Conservation (phyloP, 257 asterid species). For the Penstemon davidsonii region DNA sequence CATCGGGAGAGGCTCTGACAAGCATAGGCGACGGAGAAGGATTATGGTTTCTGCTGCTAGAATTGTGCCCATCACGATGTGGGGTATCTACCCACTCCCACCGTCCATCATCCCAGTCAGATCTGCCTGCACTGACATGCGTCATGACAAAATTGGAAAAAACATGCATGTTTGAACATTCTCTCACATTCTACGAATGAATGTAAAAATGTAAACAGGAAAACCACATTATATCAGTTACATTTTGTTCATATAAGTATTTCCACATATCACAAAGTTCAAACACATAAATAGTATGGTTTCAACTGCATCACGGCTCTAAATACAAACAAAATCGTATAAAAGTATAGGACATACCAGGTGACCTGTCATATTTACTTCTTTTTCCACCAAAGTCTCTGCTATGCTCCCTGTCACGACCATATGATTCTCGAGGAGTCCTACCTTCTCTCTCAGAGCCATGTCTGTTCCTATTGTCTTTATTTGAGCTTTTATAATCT, state of each 20-base stretch:
- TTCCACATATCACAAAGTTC: slow-evolving; percentile 18
- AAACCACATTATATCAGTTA: background rate
- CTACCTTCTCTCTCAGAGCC: slow-evolving; percentile 49
- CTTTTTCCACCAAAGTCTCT: slow-evolving; percentile 64
- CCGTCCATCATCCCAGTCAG: slow-evolving; percentile 96
- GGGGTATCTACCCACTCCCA: slow-evolving; percentile 99
- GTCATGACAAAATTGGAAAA: slow-evolving; percentile 24
- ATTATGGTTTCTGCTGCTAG: slow-evolving; percentile 55
- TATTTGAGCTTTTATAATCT: background rate
- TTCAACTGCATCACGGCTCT: background rate
- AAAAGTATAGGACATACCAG: slow-evolving; percentile 49
- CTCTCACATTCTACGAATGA: slow-evolving; percentile 7
- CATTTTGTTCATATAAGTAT: background rate
- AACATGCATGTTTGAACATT: background rate
- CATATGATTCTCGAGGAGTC: slow-evolving; percentile 57
- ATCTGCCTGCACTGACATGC: slow-evolving; percentile 59
- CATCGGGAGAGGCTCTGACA: slow-evolving; percentile 91
- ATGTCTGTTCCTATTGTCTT: slow-evolving; percentile 38
- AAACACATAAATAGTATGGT: slow-evolving; percentile 4
- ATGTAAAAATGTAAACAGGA: slow-evolving; percentile 1
- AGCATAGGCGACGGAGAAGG: slow-evolving; percentile 84
- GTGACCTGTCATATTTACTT: slow-evolving; percentile 68
- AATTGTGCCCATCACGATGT: slow-evolving; percentile 52
- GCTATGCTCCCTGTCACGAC: slow-evolving; percentile 45
- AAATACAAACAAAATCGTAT: background rate